Percentiles rank a stretch among this genome's conserved stretches.
These are phyloP conservation scores for Coffea humblotiana DNA, from an alignment of 305 asterid species.

Conservation along the genomic window DNA sequence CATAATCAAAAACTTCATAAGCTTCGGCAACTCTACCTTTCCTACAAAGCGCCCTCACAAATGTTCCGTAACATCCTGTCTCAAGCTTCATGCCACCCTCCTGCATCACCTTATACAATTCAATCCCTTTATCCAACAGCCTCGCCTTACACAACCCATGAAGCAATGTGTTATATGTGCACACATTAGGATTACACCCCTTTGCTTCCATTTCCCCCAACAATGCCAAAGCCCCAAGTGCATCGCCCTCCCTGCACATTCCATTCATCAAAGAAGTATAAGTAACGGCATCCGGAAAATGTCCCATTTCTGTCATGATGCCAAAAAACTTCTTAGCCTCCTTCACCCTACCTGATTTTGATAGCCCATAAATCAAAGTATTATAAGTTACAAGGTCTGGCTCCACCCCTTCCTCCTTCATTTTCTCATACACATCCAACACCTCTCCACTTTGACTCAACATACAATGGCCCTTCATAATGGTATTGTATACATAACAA, in stretches of 20 bases:
- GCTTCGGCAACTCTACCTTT: constrained; percentile 83
- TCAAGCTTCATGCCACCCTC: constrained; percentile 56
- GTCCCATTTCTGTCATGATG: constrained; percentile 71
- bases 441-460: constrained; percentile 68
- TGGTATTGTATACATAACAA: constrained; percentile 82
- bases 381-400: constrained; percentile 83
- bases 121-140: constrained; percentile 66
- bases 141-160: constrained; percentile 81
- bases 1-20: constrained; percentile 85
- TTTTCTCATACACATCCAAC: constrained; percentile 67
- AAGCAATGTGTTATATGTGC: constrained; percentile 88
- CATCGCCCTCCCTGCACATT: constrained; percentile 82
- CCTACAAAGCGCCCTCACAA: constrained; percentile 72
- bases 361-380: constrained; percentile 76
- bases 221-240: constrained; percentile 65
- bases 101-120: constrained; percentile 70
- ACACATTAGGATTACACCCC: constrained; percentile 74
- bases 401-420: constrained; percentile 74
- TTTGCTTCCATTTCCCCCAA: constrained; percentile 73
- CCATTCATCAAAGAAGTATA: constrained; percentile 97
- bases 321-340: constrained; percentile 71
- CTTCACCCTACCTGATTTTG: constrained; percentile 71
- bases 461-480: constrained; percentile 84
- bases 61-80: constrained; percentile 76
- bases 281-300: constrained; percentile 72